These are phyloP conservation scores for Euphorbia tirucalli DNA, from an alignment of 345 rosid species.

Conservation along the genomic window DNA sequence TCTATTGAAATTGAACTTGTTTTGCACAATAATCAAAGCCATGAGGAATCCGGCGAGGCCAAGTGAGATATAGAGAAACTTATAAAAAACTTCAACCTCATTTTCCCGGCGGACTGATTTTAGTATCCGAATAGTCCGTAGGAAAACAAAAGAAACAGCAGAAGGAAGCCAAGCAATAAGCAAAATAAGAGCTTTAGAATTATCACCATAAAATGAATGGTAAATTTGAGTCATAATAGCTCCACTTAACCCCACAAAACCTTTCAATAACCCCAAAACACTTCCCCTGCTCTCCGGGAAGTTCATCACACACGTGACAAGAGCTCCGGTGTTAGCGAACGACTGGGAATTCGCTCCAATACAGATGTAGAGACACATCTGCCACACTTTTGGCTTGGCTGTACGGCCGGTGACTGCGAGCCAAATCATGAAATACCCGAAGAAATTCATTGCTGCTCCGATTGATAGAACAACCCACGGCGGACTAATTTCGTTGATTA, in stretches of 20 bases:
- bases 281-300: slow-evolving; percentile 28
- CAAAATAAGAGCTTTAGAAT: slow-evolving; percentile 14
- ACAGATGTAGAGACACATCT: slow-evolving; percentile 26
- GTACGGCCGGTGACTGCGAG: slow-evolving; percentile 14
- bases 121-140: neutral
- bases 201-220: slow-evolving; percentile 20
- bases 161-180: slow-evolving; percentile 28
- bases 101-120: neutral
- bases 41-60: slow-evolving; percentile 26
- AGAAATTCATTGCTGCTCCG: slow-evolving; percentile 27
- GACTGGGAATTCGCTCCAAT: slow-evolving; percentile 17
- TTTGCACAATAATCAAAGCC: slow-evolving; percentile 24
- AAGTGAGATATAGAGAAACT: slow-evolving; percentile 20
- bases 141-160: slow-evolving; percentile 18
- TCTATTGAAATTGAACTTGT: slow-evolving; percentile 20
- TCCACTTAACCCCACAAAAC: slow-evolving; percentile 26
- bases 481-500: slow-evolving; percentile 19
- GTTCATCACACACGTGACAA: slow-evolving; percentile 20
- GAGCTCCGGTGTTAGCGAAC: slow-evolving; percentile 22
- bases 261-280: slow-evolving; percentile 24
- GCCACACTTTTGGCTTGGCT: slow-evolving; percentile 21
- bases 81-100: slow-evolving; percentile 20
- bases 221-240: slow-evolving; percentile 24
- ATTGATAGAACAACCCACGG: slow-evolving; percentile 25
- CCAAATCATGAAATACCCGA: slow-evolving; percentile 28